These are phyloP conservation scores for Entoloma clypeatum DNA, from an alignment of 1,284 basidiomycete species.

Conservation along the genomic window DNA sequence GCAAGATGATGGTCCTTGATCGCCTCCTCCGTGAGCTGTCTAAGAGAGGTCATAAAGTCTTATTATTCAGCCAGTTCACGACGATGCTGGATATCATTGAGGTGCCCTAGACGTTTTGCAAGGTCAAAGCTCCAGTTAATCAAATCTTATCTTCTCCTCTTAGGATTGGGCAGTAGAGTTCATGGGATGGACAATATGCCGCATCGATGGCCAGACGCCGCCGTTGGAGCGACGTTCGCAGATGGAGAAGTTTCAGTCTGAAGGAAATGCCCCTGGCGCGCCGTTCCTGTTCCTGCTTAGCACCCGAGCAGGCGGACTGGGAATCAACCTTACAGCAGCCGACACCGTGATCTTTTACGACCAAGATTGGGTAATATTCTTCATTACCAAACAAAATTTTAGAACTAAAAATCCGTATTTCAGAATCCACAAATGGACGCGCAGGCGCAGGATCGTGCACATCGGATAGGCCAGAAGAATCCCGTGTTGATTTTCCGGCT, in stretches of 20 bases:
- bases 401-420: background rate
- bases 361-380: constrained; percentile 79
- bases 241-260: constrained; percentile 83
- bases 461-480: constrained; percentile 91
- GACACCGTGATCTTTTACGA: constrained; percentile 96
- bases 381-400: background rate
- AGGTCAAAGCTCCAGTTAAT: constrained; percentile 2
- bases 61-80: constrained; percentile 94
- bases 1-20: constrained; percentile 96
- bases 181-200: constrained; percentile 80
- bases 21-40: constrained; percentile 87
- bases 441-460: constrained; percentile 94
- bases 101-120: constrained; percentile 37
- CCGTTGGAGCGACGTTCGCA: constrained; percentile 79
- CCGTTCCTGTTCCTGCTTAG: constrained; percentile 86
- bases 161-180: constrained; percentile 83
- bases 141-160: constrained; percentile 3
- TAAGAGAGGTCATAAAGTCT: constrained; percentile 79
- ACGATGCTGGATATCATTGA: constrained; percentile 95
- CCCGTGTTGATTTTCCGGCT: constrained; percentile 89
- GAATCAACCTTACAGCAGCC: constrained; percentile 90
- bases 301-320: constrained; percentile 89
- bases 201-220: constrained; percentile 85
- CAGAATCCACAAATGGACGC: constrained; percentile 96
- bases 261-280: constrained; percentile 60